Evolutionary conservation across 1,284 basidiomycete genomes (phyloP).

Genomic region (Leccinum holopus): DNA sequence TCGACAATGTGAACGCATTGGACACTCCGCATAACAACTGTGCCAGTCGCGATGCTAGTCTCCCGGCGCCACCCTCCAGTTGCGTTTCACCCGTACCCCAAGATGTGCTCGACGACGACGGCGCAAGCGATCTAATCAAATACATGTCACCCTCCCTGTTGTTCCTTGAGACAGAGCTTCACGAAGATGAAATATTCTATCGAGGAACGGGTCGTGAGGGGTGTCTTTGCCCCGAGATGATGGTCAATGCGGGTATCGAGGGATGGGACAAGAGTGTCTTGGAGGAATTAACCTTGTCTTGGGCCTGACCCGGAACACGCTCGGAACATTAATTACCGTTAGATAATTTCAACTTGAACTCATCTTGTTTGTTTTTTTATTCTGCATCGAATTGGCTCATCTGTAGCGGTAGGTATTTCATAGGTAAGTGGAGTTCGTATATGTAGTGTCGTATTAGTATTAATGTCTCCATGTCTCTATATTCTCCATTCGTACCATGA

Average conservation of each 20-base stretch:
- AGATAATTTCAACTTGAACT: not conserved
- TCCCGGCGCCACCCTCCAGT: not conserved
- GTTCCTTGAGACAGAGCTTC: not conserved
- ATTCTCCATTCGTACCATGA: not conserved
- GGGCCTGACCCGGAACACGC: not conserved
- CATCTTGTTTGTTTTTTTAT: not conserved
- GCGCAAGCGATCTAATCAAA: not conserved
- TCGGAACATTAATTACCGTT: not conserved
- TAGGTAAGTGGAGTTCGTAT: not conserved
- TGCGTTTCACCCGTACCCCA: not conserved
- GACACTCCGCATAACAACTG: not conserved
- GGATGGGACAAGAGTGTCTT: constrained; percentile 5
- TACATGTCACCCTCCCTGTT: not conserved
- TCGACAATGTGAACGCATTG: not conserved
- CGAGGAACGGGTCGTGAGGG: constrained; percentile 7
- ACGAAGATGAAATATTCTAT: constrained; percentile 5
- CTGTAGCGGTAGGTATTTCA: not conserved
- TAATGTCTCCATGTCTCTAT: not conserved
- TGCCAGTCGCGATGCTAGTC: not conserved
- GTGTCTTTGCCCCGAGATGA: constrained; percentile 19
- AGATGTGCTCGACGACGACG: not conserved
- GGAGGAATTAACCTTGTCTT: not conserved
- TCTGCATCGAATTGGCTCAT: not conserved
- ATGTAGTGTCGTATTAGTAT: not conserved
- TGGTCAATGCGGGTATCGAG: constrained; percentile 9